Evolutionary conservation across 2,329 filamentous ascomycete genomes (phyloP).

Genomic region (Verticillium klebahnii): DNA sequence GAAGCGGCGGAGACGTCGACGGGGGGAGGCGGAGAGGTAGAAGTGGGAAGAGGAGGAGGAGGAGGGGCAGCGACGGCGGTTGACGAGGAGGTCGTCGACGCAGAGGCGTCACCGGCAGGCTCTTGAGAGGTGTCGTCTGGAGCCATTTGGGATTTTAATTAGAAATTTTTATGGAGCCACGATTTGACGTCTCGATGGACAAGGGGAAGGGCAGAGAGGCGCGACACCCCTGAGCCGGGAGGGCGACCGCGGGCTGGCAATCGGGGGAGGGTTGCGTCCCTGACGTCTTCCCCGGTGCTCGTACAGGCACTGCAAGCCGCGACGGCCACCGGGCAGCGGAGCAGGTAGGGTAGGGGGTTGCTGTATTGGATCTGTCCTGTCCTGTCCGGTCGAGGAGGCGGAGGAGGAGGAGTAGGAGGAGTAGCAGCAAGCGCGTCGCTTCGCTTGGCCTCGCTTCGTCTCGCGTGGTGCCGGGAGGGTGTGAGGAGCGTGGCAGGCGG

Average conservation of each 20-base stretch:
- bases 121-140: constrained; percentile 17
- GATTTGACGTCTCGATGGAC: constrained; percentile 23
- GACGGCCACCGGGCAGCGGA: not conserved
- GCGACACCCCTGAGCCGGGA: constrained; percentile 10
- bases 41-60: not conserved
- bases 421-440: not conserved
- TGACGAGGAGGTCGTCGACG: constrained; percentile 4
- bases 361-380: constrained; percentile 3
- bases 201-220: constrained; percentile 17
- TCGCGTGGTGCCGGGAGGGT: not conserved
- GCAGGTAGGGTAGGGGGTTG: not conserved
- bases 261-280: not conserved
- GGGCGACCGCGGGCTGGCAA: constrained; percentile 1
- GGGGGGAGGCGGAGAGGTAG: constrained; percentile 2
- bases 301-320: not conserved
- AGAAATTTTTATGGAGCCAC: constrained; percentile 33
- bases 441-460: not conserved
- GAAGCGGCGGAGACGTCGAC: constrained; percentile 5
- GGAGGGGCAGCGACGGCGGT: constrained; percentile 7
- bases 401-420: not conserved
- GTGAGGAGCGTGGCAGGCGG: not conserved
- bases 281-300: not conserved
- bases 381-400: not conserved
- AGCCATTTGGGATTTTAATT: constrained; percentile 35
- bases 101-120: constrained; percentile 3